These are phyloP conservation scores for Plasmodium sp. DNA, from an alignment of 169 alveolate genomes.

Conservation along the genomic window DNA sequence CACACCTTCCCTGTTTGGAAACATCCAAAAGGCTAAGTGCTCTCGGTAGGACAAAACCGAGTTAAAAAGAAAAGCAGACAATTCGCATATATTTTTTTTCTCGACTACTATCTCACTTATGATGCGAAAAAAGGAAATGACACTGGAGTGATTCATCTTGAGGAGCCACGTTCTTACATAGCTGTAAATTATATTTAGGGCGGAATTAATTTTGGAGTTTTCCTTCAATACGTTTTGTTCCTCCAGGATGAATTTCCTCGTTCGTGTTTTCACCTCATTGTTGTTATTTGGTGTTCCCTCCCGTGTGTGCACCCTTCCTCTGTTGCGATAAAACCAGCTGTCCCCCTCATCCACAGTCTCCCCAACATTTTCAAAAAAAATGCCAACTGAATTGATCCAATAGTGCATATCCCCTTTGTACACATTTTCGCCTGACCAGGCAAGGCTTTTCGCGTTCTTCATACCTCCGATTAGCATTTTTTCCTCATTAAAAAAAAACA, in stretches of 20 bases:
- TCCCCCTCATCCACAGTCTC: conserved; percentile 51
- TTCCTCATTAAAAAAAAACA: neutral
- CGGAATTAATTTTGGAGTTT: conserved; percentile 40
- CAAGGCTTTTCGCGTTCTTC: neutral
- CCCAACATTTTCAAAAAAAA: conserved; percentile 67
- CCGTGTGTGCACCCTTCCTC: neutral
- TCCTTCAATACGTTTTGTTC: conserved; percentile 31
- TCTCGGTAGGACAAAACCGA: conserved; percentile 62
- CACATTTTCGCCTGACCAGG: neutral
- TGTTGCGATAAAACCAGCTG: conserved; percentile 47
- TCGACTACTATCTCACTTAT: conserved; percentile 21
- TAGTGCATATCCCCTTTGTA: conserved; percentile 16
- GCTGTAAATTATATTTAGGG: conserved; percentile 51
- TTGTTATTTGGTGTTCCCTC: neutral
- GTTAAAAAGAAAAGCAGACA: conserved; percentile 40
- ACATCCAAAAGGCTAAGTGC: conserved; percentile 54
- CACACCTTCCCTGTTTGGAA: neutral
- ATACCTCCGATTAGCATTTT: neutral
- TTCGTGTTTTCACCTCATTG: neutral
- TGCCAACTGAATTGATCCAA: conserved; percentile 14
- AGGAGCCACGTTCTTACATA: conserved; percentile 68
- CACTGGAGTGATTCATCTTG: conserved; percentile 1
- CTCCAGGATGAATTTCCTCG: conserved; percentile 8
- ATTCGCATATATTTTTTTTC: conserved; percentile 34
- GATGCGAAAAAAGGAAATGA: conserved; percentile 24